Conservation (phyloP, 108 stramenopile genomes). For the Chaetoceros tenuissimus region DNA sequence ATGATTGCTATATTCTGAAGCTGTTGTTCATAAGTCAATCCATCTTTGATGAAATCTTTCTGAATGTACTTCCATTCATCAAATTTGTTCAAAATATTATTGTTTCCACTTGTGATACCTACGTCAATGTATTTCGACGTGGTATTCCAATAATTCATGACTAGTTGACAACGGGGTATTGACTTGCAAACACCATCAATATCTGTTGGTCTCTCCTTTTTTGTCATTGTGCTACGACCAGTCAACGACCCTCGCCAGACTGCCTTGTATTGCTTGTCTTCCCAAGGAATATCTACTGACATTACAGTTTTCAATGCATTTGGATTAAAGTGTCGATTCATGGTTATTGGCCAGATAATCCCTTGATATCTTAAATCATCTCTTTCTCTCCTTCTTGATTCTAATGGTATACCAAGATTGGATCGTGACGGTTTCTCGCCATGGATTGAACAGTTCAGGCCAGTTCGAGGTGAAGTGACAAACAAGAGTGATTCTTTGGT, state of each 20-base stretch:
- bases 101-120: too few species aligned
- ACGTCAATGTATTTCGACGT: neutral
- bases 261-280: constrained; percentile 5
- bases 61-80: neutral
- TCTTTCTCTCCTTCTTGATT: too few species aligned
- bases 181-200: neutral
- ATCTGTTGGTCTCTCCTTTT: neutral
- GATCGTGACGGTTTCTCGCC: neutral
- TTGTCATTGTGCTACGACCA: neutral
- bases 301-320: neutral
- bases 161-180: neutral
- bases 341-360: neutral
- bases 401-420: too few species aligned
- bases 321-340: neutral
- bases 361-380: neutral
- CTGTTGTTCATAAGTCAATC: constrained; percentile 1
- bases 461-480: neutral
- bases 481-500: neutral
- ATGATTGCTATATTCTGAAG: constrained; percentile 37
- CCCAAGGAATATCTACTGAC: constrained; percentile 18
- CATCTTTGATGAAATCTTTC: neutral
- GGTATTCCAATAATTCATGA: neutral
- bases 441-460: neutral
- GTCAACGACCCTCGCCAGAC: constrained; percentile 18
- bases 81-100: too few species aligned